A percentile compares a stretch with the other conserved stretches of the same genome.
Conservation (phyloP, 495 filamentous ascomycete species). For the Corynascus novoguineensis region DNA sequence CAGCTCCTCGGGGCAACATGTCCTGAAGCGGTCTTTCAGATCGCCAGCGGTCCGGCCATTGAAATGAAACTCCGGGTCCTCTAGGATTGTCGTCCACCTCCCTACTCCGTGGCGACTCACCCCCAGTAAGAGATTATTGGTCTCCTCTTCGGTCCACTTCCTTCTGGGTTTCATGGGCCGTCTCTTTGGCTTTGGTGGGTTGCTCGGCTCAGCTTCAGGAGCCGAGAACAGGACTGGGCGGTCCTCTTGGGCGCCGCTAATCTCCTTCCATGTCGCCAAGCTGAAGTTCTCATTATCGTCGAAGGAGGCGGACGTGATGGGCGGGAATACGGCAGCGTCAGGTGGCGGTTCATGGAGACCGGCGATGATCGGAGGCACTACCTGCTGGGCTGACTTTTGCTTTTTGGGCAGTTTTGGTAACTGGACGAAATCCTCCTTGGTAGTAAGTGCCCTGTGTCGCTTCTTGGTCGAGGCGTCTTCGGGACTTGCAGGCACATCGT, state of each 20-base stretch:
- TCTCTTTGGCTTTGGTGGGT: slow-evolving; percentile 34
- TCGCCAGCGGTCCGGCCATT: slow-evolving; percentile 71
- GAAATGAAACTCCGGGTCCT: slow-evolving; percentile 67
- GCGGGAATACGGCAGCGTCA: slow-evolving; percentile 65
- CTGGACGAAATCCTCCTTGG: slow-evolving; percentile 52
- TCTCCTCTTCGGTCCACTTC: slow-evolving; percentile 83
- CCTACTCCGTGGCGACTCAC: slow-evolving; percentile 79
- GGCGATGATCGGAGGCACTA: slow-evolving; percentile 60
- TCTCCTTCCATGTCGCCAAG: slow-evolving; percentile 21
- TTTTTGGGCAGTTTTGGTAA: slow-evolving; percentile 55
- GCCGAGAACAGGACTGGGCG: slow-evolving; percentile 19
- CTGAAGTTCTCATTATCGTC: slow-evolving; percentile 29
- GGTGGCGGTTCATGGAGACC: slow-evolving; percentile 73
- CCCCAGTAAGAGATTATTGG: slow-evolving; percentile 65
- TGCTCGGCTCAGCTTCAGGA: slow-evolving; percentile 19
- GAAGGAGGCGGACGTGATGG: slow-evolving; percentile 55
- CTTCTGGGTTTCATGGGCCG: slow-evolving; percentile 45
- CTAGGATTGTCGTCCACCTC: slow-evolving; percentile 81
- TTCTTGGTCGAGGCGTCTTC: slow-evolving; percentile 44
- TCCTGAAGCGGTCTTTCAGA: slow-evolving; percentile 79
- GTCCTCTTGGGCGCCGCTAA: slow-evolving; percentile 26
- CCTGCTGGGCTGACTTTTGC: slow-evolving; percentile 47
- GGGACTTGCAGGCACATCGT: slow-evolving; percentile 32
- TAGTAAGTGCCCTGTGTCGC: slow-evolving; percentile 34
- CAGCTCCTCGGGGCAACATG: slow-evolving; percentile 62